These are phyloP conservation scores for Puccinia triticina DNA, from an alignment of 1,284 basidiomycete species.

Conservation along the genomic window DNA sequence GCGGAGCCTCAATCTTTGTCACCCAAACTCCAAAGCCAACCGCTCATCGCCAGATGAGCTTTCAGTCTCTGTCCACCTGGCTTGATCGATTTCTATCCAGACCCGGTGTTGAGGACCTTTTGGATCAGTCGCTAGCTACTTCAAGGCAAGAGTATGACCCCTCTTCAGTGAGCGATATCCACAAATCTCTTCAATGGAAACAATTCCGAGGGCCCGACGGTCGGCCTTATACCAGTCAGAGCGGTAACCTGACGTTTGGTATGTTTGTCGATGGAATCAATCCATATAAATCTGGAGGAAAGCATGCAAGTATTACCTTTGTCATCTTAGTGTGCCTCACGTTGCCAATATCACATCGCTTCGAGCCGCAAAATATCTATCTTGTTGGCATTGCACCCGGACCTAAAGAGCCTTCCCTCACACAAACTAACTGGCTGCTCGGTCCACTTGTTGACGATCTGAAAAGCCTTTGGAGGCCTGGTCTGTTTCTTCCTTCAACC, in stretches of 20 bases:
- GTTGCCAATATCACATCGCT: conserved; percentile 4
- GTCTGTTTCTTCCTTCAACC: conserved; percentile 52
- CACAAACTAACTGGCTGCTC: conserved; percentile 36
- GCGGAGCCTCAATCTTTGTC: background rate
- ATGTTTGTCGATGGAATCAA: conserved; percentile 44
- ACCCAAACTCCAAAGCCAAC: background rate
- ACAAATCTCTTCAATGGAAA: conserved; percentile 17
- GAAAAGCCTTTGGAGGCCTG: conserved; percentile 56
- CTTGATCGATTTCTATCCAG: background rate
- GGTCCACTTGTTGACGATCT: background rate
- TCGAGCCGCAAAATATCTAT: conserved; percentile 13
- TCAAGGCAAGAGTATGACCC: conserved; percentile 3
- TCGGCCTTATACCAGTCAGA: background rate
- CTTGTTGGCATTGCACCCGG: conserved; percentile 29
- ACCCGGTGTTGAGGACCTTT: conserved; percentile 14
- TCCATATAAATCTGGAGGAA: conserved; percentile 25
- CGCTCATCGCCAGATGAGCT: background rate
- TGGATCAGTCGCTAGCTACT: background rate
- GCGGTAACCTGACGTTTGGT: conserved; percentile 9
- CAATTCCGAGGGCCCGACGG: background rate
- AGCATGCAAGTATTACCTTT: conserved; percentile 31
- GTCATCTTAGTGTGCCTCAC: conserved; percentile 31
- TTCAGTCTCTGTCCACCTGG: background rate
- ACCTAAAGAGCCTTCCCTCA: conserved; percentile 31
- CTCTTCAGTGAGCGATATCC: background rate